A percentile compares a stretch with the other conserved stretches of the same genome.
Evolutionary conservation across 352 stramenopile genomes (phyloP).

Genomic region (Phytophthora podocarpi): DNA sequence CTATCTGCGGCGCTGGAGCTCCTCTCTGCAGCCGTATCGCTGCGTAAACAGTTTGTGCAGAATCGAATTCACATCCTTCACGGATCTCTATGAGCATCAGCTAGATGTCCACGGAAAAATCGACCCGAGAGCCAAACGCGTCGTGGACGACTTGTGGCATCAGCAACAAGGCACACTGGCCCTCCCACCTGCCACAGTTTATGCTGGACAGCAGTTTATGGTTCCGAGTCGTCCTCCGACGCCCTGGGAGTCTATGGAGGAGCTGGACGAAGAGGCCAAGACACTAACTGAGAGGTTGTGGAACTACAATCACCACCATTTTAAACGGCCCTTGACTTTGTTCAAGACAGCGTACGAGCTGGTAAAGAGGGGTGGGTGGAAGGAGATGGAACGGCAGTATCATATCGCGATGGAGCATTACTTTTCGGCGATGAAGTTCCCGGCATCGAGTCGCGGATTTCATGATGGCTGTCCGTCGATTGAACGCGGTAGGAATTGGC

Average conservation of each 20-base stretch:
- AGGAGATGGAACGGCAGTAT: slow-evolving; percentile 57
- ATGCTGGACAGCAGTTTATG: slow-evolving; percentile 50
- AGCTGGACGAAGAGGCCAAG: slow-evolving; percentile 46
- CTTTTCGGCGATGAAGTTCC: slow-evolving; percentile 54
- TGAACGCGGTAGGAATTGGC: slow-evolving; percentile 56
- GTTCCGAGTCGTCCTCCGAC: slow-evolving; percentile 34
- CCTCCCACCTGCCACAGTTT: slow-evolving; percentile 61
- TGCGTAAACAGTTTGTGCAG: slow-evolving; percentile 28
- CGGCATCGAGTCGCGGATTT: slow-evolving; percentile 23
- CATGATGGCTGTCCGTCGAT: slow-evolving; percentile 42
- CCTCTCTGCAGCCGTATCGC: slow-evolving; percentile 12
- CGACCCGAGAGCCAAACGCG: slow-evolving; percentile 36
- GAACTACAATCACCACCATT: slow-evolving; percentile 6
- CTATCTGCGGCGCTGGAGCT: slow-evolving; percentile 19
- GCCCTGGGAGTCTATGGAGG: slow-evolving; percentile 50
- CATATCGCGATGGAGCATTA: slow-evolving; percentile 63
- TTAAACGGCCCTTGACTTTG: slow-evolving; percentile 19
- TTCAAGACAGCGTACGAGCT: slow-evolving; percentile 52
- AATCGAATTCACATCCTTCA: slow-evolving; percentile 41
- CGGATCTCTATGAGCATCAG: slow-evolving; percentile 65
- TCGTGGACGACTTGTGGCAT: slow-evolving; percentile 44
- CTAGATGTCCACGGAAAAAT: slow-evolving; percentile 51
- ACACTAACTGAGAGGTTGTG: slow-evolving; percentile 31
- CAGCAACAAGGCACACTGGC: slow-evolving; percentile 36
- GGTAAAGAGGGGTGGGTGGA: slow-evolving; percentile 40